Base-by-base conservation (phyloP, 345 rosid genomes). In the Kernera saxatilis region DNA sequence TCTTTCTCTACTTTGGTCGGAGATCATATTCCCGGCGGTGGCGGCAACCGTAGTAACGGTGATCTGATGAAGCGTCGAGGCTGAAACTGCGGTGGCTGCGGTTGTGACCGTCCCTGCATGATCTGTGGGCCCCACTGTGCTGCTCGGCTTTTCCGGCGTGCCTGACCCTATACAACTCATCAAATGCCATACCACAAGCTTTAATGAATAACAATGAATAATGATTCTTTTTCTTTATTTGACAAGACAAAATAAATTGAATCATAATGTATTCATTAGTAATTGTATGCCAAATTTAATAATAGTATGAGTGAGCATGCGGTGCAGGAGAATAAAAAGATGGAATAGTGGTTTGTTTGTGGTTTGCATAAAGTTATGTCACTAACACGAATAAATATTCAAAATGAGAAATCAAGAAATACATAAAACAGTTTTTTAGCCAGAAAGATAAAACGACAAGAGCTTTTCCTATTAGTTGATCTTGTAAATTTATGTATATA, bases 21-120 rank as follows among this genome's bases (percentile, higher is more conserved):
- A 69, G 2, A 63, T 69, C 29, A 68, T 51, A 67, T 67, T 74
- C 5, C 79, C 79, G 5, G 69, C 64, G 5, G 70, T 51, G 30
- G 83, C 51, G 43, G 69, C 79, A 70, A 84, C 76, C 7, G 93
- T 71, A 0, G 84, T 81, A 63, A 93, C 67, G 29, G 96, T 85
- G 55, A 91, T 91, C 78, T 93, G 98, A 78, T 91, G 98, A 82
- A 76, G 70, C 48, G 55, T 61, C 4, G 51, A 19, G 35, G 51
- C 65, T 19, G 70, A 51, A 50, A 52, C 64, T 12, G 79, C 59
- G 8, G 59, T 53, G 58, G 70, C 32, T 30, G 23, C n/a, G 32
- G 67, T 39, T 51, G 25, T 32, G 15, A 7, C 27, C 44, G 70
- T 69, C 72, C 43, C 63, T 49, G 49, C 63, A 71, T 82, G 80